Base-by-base conservation (phyloP, 108 stramenopile species). In the Discostella pseudostelligera region DNA sequence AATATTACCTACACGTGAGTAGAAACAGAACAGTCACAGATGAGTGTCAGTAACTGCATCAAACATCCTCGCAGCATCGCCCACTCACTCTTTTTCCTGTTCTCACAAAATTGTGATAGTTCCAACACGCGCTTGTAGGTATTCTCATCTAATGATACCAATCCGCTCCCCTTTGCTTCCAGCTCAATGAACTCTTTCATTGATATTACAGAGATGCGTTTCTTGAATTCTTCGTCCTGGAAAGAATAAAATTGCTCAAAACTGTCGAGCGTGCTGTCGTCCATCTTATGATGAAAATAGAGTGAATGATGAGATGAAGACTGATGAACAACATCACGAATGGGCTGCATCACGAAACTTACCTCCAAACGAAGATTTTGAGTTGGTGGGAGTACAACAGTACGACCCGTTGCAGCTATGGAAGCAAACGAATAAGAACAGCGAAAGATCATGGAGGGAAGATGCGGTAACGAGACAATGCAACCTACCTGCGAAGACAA, bases 181-280 rank as follows among this genome's bases (percentile, higher is more conserved):
- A 42, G 62, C 39, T 71, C 49, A 64, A 80, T 59, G 21, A 80
- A 80, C 35, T 79, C 67, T 36, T 28, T 50, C 69, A 80, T 76
- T 28, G 70, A 46, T 20, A 80, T 76, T 3, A 66, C 70, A 8
- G 79, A 72, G 7, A 86, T 72, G n/a, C 76, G 74, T 56, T 82
- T 80, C 21, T 78, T 64, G 37, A 86, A 84, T 54, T 78, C 78
- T 0, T 78, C 67, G 40, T 40, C 75, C 2, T 66, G 47, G 22
- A 92, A 82, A 14, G 85, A 81, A 59, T 90, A 95, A 66, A 95
- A 95, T 44, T 92, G 85, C 8, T 80, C 84, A 76, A 94, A 92
- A n/a, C 87, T 79, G 8, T 86, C 69, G 10, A 80, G 60, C 10
- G 64, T 69, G 43, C 73, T 77, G 1, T 58, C 71, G 22, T 87